These are phyloP conservation scores for Taxillus chinensis DNA, from an alignment of 164 flowering plant species.

Conservation along the genomic window DNA sequence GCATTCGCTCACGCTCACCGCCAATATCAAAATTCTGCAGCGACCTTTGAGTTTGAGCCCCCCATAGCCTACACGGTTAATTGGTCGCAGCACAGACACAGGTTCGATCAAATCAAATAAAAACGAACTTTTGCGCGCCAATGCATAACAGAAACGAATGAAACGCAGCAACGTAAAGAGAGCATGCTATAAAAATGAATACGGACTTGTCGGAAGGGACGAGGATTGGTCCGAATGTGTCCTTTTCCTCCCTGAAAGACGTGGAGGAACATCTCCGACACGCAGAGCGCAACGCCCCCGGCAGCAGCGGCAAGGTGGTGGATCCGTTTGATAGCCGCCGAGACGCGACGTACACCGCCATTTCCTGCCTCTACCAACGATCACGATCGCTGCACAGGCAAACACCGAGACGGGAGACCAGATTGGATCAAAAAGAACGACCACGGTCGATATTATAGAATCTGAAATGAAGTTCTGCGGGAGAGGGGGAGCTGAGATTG, in stretches of 20 bases:
- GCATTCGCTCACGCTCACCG: conserved; percentile 94
- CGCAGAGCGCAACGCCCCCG: conserved; percentile 5
- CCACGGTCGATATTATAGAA: no score
- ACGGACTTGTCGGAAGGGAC: conserved; percentile 72
- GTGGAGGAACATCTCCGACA: conserved; percentile 18
- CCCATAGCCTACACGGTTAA: conserved; percentile 59
- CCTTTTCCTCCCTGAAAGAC: conserved; percentile 40
- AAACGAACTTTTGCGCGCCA: no score
- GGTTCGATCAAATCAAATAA: no score
- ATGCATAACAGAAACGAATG: no score
- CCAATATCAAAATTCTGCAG: conserved; percentile 96
- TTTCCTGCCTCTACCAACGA: conserved; percentile 1
- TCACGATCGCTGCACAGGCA: no score
- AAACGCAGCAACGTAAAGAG: not conserved
- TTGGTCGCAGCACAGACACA: no score
- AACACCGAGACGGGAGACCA: no score
- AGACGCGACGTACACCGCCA: conserved; percentile 34
- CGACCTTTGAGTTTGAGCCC: conserved; percentile 97
- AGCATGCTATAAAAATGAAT: conserved; percentile 4
- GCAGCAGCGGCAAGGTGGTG: conserved; percentile 7
- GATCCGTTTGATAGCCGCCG: conserved; percentile 31
- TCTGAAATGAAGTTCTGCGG: no score
- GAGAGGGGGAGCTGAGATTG: no score
- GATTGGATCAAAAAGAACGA: no score
- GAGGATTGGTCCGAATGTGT: conserved; percentile 74